Conservation (phyloP, 768 basidiomycete species). For the Cubamyces sp. region DNA sequence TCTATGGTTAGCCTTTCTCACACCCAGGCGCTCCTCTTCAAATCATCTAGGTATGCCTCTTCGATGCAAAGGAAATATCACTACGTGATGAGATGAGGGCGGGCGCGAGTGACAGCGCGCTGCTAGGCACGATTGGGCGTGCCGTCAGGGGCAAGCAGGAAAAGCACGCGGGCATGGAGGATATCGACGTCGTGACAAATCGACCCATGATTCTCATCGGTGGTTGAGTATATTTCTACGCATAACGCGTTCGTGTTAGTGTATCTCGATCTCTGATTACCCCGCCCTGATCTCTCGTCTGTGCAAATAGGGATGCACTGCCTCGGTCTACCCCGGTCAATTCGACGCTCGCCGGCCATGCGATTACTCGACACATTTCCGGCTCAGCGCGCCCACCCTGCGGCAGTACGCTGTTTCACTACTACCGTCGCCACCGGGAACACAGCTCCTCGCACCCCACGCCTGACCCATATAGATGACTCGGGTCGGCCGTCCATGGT, state of each 20-base stretch:
- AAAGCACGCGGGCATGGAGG: constrained; percentile 85
- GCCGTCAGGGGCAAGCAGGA: constrained; percentile 75
- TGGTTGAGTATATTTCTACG: constrained; percentile 68
- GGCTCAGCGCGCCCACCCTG: background rate
- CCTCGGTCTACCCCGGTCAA: constrained; percentile 16
- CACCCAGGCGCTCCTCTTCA: background rate
- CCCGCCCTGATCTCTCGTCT: constrained; percentile 14
- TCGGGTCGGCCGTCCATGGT: constrained; percentile 82
- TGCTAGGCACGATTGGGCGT: constrained; percentile 61
- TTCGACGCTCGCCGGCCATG: constrained; percentile 12
- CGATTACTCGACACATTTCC: constrained; percentile 4
- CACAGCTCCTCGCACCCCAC: constrained; percentile 23
- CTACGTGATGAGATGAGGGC: constrained; percentile 73
- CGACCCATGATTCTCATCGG: constrained; percentile 93
- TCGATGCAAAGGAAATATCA: constrained; percentile 83
- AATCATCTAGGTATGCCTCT: constrained; percentile 70
- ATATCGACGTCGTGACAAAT: constrained; percentile 75
- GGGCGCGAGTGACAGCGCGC: constrained; percentile 64
- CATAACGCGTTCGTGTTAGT: constrained; percentile 15
- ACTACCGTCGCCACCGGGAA: constrained; percentile 16
- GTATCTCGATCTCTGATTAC: constrained; percentile 22
- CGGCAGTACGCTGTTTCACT: constrained; percentile 24
- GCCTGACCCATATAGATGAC: constrained; percentile 73
- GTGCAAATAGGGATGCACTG: constrained; percentile 17
- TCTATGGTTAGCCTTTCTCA: background rate